These are phyloP conservation scores for Trichoderma atroviride DNA, from an alignment of 2,329 filamentous ascomycete species.

Conservation along the genomic window DNA sequence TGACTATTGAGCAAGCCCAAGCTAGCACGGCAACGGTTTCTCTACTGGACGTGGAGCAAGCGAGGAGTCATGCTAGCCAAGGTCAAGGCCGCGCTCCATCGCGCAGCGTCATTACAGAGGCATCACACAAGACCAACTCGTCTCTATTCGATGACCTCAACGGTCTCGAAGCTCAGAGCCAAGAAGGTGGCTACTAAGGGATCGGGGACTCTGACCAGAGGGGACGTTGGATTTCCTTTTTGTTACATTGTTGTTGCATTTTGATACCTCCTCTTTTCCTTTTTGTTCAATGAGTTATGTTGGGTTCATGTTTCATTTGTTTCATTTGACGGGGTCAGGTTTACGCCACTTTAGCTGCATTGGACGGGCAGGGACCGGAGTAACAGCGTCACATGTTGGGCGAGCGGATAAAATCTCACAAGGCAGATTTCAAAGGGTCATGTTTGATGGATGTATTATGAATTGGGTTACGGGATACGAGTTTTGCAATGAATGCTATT, in stretches of 20 bases:
- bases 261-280: neutral
- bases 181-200: slow-evolving; percentile 33
- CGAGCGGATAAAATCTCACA: neutral
- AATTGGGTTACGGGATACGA: neutral
- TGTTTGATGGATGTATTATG: neutral
- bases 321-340: slow-evolving; percentile 9
- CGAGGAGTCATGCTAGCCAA: slow-evolving; percentile 44
- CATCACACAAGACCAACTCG: slow-evolving; percentile 29
- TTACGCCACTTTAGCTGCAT: slow-evolving; percentile 13
- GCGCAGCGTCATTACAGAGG: slow-evolving; percentile 31
- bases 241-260: neutral
- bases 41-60: slow-evolving; percentile 28
- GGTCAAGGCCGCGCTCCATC: slow-evolving; percentile 31
- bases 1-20: slow-evolving; percentile 32
- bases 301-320: slow-evolving; percentile 12
- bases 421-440: neutral
- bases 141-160: slow-evolving; percentile 37
- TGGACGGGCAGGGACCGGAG: neutral
- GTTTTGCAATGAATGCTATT: neutral
- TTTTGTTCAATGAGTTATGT: neutral
- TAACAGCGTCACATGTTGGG: neutral
- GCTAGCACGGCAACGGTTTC: neutral
- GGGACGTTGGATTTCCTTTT: neutral
- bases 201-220: slow-evolving; percentile 8
- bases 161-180: slow-evolving; percentile 39